Base-by-base conservation (phyloP, 805 yeast species). In the Yarrowia porcina region DNA sequence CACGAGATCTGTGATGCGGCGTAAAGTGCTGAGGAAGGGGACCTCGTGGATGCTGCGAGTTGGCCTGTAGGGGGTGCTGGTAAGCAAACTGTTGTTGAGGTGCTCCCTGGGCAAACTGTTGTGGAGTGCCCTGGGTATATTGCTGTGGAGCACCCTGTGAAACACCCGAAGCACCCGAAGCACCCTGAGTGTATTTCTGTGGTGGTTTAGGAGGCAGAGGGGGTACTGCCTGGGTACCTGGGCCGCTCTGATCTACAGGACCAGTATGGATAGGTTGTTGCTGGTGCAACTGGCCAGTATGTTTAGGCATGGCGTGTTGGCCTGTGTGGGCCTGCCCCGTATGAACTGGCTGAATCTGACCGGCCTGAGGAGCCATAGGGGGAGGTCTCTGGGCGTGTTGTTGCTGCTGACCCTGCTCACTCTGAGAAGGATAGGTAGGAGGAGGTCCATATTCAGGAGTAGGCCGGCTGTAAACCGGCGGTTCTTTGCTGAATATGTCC, bases 401-500 rank as follows among this genome's bases (percentile, higher is more conserved):
- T 27, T 9, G 23, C 33, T 41, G 27, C 17, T 39, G 44, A n/a
- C n/a, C n/a, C 17, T 39, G 38, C 20, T 44, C 38, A 33, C 21
- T 39, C 61, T 35, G 64, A 18, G 13, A 45, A 47, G 52, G 50
- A 28, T 25, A 42, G 11, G 45, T 63, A 13, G 36, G 30, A 4
- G 65, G 61, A 60, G 69, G 65, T 62, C 59, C 59, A 25, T 52
- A 52, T 18, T 52, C 59, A 6, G 59, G 59, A 1, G 59, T 52
- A 3, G 59, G 59, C 1, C 59, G 23, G 12, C 59, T 72, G 63
- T 73, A 75, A 3, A 83, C 80, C 1, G 87, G 86, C 2, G 80
- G 75, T 50, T 79, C 79, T 45, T 70, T 69, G 23, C 75, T 67
- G 69, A 84, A 78, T 32, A 74, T 70, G 6, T 68, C 71, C 6